Evolutionary conservation across 2,329 filamentous ascomycete genomes (phyloP).

Genomic region (Pseudocercospora crystallina): DNA sequence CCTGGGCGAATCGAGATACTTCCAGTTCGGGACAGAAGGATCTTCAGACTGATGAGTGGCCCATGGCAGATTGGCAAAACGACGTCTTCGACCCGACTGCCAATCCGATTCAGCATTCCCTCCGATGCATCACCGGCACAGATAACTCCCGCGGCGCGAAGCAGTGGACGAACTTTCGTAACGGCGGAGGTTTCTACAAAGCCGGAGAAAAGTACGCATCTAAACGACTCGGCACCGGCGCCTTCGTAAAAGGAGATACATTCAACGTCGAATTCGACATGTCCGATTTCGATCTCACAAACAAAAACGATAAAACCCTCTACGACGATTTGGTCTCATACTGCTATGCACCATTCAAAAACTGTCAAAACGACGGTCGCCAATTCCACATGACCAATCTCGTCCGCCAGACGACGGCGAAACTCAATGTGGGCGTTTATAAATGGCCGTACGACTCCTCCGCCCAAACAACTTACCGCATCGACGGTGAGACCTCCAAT

Average conservation of each 20-base stretch:
- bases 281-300: conserved; percentile 6
- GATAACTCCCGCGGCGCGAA: conserved; percentile 4
- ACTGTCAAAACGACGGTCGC: conserved; percentile 12
- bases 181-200: conserved; percentile 2
- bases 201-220: conserved; percentile 1
- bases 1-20: neutral
- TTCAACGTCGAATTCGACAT: conserved; percentile 15
- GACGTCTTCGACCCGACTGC: conserved; percentile 6
- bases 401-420: neutral
- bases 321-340: conserved; percentile 1
- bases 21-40: neutral
- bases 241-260: conserved; percentile 9
- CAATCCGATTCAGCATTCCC: conserved; percentile 7
- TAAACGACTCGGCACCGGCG: neutral
- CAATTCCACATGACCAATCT: conserved; percentile 11
- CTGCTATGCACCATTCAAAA: conserved; percentile 2
- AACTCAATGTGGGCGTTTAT: neutral
- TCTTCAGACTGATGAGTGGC: conserved; percentile 13
- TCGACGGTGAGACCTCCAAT: conserved; percentile 6
- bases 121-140: conserved; percentile 11
- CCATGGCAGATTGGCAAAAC: conserved; percentile 11
- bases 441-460: conserved; percentile 12
- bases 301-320: conserved; percentile 4
- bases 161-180: conserved; percentile 9
- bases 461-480: conserved; percentile 2